Conservation (phyloP, 805 yeast genomes). For the Groenewaldozyma tartarivorans region DNA sequence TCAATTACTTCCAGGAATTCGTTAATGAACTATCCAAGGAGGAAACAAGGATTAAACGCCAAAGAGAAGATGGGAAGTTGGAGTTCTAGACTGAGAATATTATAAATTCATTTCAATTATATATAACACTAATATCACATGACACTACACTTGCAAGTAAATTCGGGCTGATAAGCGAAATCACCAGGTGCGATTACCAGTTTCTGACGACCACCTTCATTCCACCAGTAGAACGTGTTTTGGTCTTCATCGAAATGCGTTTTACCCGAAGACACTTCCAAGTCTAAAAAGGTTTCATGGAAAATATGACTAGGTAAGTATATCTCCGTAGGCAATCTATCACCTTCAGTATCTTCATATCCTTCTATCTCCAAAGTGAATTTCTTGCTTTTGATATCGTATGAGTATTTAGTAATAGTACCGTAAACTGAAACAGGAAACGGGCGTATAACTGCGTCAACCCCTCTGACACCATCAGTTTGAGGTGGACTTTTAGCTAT, state of each 20-base stretch:
- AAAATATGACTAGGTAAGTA: slow-evolving; percentile 70
- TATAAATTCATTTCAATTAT: slow-evolving; percentile 1
- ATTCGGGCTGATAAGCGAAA: not conserved
- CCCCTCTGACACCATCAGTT: slow-evolving; percentile 59
- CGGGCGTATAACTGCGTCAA: slow-evolving; percentile 70
- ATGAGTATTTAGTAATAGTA: slow-evolving; percentile 40
- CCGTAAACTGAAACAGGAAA: slow-evolving; percentile 62
- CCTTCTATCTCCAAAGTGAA: slow-evolving; percentile 34
- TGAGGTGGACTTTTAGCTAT: slow-evolving; percentile 1
- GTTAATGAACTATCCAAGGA: slow-evolving; percentile 54
- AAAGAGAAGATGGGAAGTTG: slow-evolving; percentile 29
- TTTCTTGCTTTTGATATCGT: slow-evolving; percentile 41
- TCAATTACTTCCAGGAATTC: slow-evolving; percentile 54
- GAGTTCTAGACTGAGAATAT: slow-evolving; percentile 15
- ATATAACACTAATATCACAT: slow-evolving; percentile 5
- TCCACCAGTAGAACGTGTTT: slow-evolving; percentile 66
- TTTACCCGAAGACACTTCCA: slow-evolving; percentile 47
- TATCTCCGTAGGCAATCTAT: slow-evolving; percentile 44
- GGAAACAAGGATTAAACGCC: slow-evolving; percentile 31
- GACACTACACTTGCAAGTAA: slow-evolving; percentile 8
- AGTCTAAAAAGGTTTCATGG: slow-evolving; percentile 37
- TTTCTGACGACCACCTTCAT: slow-evolving; percentile 21
- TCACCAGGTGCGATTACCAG: not conserved
- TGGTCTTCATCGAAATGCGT: slow-evolving; percentile 41
- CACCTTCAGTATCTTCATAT: slow-evolving; percentile 12